Conservation (phyloP, 2,329 filamentous ascomycete genomes). For the Stachybotrys chartarum region DNA sequence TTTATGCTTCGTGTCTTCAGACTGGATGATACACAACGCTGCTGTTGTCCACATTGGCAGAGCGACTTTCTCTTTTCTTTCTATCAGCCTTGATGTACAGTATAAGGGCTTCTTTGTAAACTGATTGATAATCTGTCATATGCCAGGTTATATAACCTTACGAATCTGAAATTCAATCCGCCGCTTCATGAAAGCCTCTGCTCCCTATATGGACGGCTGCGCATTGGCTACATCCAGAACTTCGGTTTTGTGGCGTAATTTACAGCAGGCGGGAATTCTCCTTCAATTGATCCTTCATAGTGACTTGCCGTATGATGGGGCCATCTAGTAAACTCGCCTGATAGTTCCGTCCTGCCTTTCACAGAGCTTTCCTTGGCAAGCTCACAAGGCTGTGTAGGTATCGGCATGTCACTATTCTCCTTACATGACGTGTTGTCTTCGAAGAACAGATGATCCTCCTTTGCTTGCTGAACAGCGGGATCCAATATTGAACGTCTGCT, state of each 20-base stretch:
- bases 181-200: background rate
- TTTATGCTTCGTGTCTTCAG: no score
- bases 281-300: background rate
- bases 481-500: background rate
- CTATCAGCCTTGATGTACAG: background rate
- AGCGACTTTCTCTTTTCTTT: background rate
- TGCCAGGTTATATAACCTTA: background rate
- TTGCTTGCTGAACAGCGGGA: background rate
- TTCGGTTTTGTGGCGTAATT: background rate
- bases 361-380: background rate
- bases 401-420: background rate
- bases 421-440: background rate
- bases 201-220: no score
- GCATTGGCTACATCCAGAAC: background rate
- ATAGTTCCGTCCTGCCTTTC: background rate
- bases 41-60: background rate
- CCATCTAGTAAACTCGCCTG: background rate
- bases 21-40: background rate
- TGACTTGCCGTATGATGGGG: background rate
- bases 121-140: no score
- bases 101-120: background rate
- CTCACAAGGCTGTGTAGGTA: background rate
- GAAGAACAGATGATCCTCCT: background rate
- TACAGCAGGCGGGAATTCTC: background rate
- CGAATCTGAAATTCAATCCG: background rate